Conservation (phyloP, 1,284 basidiomycete species). For the Vanrija humicola region DNA sequence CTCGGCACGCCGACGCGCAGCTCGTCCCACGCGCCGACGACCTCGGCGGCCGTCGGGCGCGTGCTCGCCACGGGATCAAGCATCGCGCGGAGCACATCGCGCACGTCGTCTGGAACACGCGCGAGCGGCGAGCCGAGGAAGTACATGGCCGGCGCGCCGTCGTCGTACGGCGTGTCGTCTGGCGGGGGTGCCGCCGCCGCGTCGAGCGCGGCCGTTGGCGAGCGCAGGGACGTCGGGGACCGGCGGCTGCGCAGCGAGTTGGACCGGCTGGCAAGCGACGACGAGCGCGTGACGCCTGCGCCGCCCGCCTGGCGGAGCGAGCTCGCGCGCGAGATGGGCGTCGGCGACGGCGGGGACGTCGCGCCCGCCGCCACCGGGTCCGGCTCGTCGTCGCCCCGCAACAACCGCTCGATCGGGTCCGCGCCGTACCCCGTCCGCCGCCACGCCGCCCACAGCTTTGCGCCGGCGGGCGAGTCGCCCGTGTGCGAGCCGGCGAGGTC, state of each 20-base stretch:
- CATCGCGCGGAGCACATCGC: slow-evolving; percentile 36
- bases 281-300: background rate
- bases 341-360: background rate
- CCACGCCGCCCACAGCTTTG: slow-evolving; percentile 39
- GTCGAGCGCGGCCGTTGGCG: background rate
- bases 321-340: background rate
- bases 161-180: slow-evolving; percentile 20
- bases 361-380: background rate
- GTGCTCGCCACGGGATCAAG: slow-evolving; percentile 25
- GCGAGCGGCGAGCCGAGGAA: slow-evolving; percentile 16
- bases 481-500: slow-evolving; percentile 12
- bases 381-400: slow-evolving; percentile 5
- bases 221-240: background rate
- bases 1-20: slow-evolving; percentile 18
- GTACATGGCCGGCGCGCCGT: slow-evolving; percentile 32
- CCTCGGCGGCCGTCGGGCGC: slow-evolving; percentile 32
- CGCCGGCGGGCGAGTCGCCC: slow-evolving; percentile 23
- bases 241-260: background rate
- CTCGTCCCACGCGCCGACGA: slow-evolving; percentile 32
- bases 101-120: slow-evolving; percentile 24
- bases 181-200: background rate
- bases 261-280: background rate
- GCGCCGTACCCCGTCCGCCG: slow-evolving; percentile 12
- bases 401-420: background rate
- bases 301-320: background rate